phyloP scores from a whole-genome alignment of 257 asterid genomes.

The Verbascum thapsus region DNA sequence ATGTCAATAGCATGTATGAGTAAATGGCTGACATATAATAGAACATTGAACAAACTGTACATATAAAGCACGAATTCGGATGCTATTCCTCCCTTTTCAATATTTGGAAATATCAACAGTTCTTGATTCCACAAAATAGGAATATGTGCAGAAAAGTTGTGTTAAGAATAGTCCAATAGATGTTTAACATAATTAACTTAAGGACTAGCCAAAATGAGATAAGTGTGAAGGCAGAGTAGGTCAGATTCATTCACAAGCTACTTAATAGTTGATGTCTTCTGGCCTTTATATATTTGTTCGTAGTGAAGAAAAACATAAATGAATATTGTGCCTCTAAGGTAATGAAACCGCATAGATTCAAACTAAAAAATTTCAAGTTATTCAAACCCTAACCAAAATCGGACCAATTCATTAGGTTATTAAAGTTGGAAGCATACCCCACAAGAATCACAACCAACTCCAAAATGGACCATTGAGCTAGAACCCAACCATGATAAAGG shows the following conservation, averaged over 20 bases:
- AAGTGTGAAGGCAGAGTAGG: neutral
- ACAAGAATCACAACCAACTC: slow-evolving; percentile 63
- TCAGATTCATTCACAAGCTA: neutral
- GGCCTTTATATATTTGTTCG: neutral
- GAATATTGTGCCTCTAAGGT: neutral
- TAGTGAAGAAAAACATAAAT: neutral
- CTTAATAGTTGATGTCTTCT: neutral
- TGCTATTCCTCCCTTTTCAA: neutral
- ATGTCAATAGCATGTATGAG: neutral
- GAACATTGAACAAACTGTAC: too few species aligned
- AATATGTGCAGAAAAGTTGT: neutral
- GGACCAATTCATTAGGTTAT: neutral
- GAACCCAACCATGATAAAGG: slow-evolving; percentile 40
- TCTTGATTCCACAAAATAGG: neutral
- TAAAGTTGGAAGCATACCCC: slow-evolving; percentile 50
- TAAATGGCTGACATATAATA: too few species aligned
- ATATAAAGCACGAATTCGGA: neutral
- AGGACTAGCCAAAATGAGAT: neutral
- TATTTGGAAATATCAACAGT: neutral
- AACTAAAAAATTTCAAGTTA: neutral
- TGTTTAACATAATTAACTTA: neutral
- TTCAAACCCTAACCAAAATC: neutral
- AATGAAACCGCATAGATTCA: neutral
- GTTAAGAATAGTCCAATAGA: neutral
- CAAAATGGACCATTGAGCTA: slow-evolving; percentile 40